These are phyloP conservation scores for Tulasnella sp. DNA, from an alignment of 768 basidiomycete genomes.

Conservation along the genomic window DNA sequence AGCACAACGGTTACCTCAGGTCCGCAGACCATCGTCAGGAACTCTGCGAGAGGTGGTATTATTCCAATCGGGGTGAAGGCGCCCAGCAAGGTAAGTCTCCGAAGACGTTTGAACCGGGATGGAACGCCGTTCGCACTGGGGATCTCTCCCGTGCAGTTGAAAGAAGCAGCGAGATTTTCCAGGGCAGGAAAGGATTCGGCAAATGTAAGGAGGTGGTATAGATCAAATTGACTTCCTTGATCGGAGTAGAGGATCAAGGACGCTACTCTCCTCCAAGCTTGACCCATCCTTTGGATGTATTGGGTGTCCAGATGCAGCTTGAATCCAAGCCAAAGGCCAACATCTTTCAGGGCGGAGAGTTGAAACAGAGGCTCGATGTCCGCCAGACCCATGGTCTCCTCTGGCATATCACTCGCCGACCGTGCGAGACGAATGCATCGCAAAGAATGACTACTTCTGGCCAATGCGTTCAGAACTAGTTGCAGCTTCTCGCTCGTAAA, in stretches of 20 bases:
- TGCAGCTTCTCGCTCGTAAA: background rate
- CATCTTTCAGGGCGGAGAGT: background rate
- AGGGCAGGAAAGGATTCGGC: background rate
- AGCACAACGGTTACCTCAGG: background rate
- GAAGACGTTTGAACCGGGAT: background rate
- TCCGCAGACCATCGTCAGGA: background rate
- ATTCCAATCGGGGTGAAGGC: background rate
- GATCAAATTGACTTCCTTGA: too few relatives aligned
- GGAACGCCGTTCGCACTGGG: background rate
- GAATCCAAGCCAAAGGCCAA: background rate
- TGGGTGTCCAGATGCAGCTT: background rate
- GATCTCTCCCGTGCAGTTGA: background rate
- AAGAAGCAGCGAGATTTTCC: background rate
- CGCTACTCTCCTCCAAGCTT: background rate
- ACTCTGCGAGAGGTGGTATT: background rate
- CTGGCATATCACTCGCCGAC: too few relatives aligned
- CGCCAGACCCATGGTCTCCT: background rate
- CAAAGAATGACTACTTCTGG: background rate
- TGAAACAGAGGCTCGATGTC: background rate
- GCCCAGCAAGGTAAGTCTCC: background rate
- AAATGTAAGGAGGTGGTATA: background rate
- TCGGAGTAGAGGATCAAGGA: background rate
- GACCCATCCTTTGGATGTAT: background rate
- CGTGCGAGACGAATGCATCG: background rate
- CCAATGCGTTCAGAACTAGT: background rate